Evolutionary conservation across 2,329 filamentous ascomycete genomes (phyloP), one percentile per base, ranked within the genome.

Genomic region (Aspergillus viridinutans): DNA sequence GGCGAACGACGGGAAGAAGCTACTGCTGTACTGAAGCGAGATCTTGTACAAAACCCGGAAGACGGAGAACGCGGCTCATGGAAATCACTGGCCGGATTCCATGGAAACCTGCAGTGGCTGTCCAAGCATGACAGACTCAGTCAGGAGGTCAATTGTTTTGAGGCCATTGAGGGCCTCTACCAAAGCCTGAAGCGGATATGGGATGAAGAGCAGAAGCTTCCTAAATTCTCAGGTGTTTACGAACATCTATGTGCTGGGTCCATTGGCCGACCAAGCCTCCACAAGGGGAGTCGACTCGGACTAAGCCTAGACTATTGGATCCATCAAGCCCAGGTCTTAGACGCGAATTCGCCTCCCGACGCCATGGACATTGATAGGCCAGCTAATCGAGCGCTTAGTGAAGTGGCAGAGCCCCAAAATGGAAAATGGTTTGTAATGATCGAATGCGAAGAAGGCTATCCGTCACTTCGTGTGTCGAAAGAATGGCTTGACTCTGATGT

Each of bases 371-470:
- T 74, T 56, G 73, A 75, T 53, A 55, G 64, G 51, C 55, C 63
- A 14, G 48, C 64, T 54, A 57, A 56, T 14, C 61, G 62, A 10
- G 55, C 56, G 35, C 40, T 52, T 3, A 61, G 64, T 17, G 61
- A 67, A 7, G 61, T 61, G 28, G 28, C 52, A 21, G 58, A 60
- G 4, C 58, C 67, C 12, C 63, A 66, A 52, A 54, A 61, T 9
- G 64, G 67, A 35, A 58, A 69, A 38, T 77, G 74, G 71, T 70
- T 66, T 32, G 67, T 72, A 8, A 71, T 69, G 55, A 69, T 79
- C 35, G 76, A 78, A 58, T 78, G 77, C 57, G 76, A 78, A 67
- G 69, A 74, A 53, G 77, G 76, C 3, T 75, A 75, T 54, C 77
- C 76, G 1, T 74, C 75, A 7, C 70, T 78, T 38, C 71, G 74